phyloP scores from a whole-genome alignment of 441 rosid species.

The Eutrema salsugineum region DNA sequence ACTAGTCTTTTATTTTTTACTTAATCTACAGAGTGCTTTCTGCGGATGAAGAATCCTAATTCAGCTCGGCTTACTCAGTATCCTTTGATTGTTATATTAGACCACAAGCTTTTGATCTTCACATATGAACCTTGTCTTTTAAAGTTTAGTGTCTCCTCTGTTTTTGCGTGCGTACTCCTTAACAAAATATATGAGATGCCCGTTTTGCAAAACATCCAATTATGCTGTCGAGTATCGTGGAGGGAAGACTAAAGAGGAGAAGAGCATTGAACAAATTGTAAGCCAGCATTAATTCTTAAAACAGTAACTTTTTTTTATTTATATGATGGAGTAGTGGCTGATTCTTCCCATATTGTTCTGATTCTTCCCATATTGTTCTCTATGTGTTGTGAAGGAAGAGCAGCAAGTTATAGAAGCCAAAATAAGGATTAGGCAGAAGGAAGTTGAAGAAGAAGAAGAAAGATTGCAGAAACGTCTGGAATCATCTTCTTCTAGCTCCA shows the following conservation, averaged over 20 bases:
- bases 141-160: background rate
- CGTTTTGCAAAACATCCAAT: slow-evolving; percentile 82
- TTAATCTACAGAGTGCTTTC: slow-evolving; percentile 80
- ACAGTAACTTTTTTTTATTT: background rate
- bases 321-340: background rate
- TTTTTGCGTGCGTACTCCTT: slow-evolving; percentile 24
- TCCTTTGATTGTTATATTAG: slow-evolving; percentile 36
- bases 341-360: background rate
- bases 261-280: slow-evolving; percentile 80
- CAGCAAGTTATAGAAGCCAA: slow-evolving; percentile 89
- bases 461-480: slow-evolving; percentile 66
- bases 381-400: slow-evolving; percentile 59
- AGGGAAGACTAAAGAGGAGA: slow-evolving; percentile 85
- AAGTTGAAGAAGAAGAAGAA: slow-evolving; percentile 78
- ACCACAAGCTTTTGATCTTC: background rate
- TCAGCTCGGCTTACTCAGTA: slow-evolving; percentile 89
- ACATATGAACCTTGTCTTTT: background rate
- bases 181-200: slow-evolving; percentile 60
- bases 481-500: slow-evolving; percentile 45
- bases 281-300: slow-evolving; percentile 15
- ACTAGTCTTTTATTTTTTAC: slow-evolving; percentile 7
- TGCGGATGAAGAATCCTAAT: slow-evolving; percentile 97
- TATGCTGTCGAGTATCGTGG: slow-evolving; percentile 91
- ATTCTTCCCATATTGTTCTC: background rate
- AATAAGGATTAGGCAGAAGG: slow-evolving; percentile 78